Evolutionary conservation across 2,329 filamentous ascomycete genomes (phyloP).

Genomic region (Aureobasidium uvarum): DNA sequence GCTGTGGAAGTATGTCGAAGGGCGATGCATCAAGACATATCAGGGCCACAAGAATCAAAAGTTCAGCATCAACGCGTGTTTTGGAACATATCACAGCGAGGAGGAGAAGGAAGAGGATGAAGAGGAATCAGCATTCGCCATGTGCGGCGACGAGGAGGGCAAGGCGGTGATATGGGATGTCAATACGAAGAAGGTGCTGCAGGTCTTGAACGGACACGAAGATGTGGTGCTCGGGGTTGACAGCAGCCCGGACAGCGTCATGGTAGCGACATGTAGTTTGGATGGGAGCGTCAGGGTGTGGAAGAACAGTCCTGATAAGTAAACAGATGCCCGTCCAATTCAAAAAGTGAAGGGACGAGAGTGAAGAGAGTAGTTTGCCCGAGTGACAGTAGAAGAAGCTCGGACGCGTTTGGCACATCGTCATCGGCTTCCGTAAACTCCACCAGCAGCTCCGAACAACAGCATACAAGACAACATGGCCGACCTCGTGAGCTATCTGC

Average conservation of each 20-base stretch:
- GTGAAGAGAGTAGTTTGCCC: not conserved
- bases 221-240: slow-evolving; percentile 61
- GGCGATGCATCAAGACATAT: slow-evolving; percentile 93
- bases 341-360: not conserved
- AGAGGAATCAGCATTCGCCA: slow-evolving; percentile 61
- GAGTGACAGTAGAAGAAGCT: slow-evolving; percentile 3
- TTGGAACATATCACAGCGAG: slow-evolving; percentile 60
- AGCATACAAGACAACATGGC: slow-evolving; percentile 7
- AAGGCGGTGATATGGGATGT: slow-evolving; percentile 88
- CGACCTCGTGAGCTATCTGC: not conserved
- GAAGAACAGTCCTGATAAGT: slow-evolving; percentile 39
- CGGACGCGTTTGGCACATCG: slow-evolving; percentile 5
- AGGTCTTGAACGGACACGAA: slow-evolving; percentile 59
- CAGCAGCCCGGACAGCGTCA: slow-evolving; percentile 53
- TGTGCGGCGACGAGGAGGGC: slow-evolving; percentile 84
- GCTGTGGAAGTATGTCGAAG: slow-evolving; percentile 92
- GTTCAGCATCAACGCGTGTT: slow-evolving; percentile 81
- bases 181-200: slow-evolving; percentile 75
- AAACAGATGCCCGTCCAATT: not conserved
- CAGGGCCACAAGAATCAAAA: slow-evolving; percentile 84
- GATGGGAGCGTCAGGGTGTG: slow-evolving; percentile 63
- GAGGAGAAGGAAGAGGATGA: slow-evolving; percentile 30
- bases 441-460: slow-evolving; percentile 2
- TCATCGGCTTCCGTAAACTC: slow-evolving; percentile 14
- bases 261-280: slow-evolving; percentile 61